Conservation (phyloP, 2,329 filamentous ascomycete species). For the Apiospora kogelbergensis region DNA sequence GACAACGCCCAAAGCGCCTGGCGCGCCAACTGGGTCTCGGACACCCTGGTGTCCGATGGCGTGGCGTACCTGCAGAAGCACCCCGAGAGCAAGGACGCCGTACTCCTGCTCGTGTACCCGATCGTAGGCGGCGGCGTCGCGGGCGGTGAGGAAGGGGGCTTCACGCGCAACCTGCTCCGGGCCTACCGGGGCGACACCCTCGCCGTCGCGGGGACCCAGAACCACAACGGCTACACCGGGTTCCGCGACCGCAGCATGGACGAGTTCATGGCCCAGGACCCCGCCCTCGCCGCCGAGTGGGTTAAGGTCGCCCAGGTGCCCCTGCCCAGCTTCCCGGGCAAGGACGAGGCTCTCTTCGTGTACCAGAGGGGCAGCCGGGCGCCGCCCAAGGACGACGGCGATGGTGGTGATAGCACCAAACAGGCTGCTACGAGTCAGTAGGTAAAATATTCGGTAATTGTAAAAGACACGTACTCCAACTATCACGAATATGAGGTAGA, state of each 20-base stretch:
- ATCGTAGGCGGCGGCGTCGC: conserved; percentile 65
- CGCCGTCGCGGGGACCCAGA: conserved; percentile 74
- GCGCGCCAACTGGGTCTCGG: conserved; percentile 66
- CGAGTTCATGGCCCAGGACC: conserved; percentile 61
- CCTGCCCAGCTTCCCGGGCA: conserved; percentile 72
- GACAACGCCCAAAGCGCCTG: conserved; percentile 70
- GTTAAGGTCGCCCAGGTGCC: conserved; percentile 62
- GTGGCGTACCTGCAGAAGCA: conserved; percentile 54
- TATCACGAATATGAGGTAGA: background rate
- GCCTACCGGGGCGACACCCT: conserved; percentile 64
- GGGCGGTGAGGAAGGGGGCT: conserved; percentile 62
- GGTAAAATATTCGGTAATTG: too few species aligned
- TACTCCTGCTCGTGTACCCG: conserved; percentile 72
- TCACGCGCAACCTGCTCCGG: conserved; percentile 61
- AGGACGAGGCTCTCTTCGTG: conserved; percentile 73
- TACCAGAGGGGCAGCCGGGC: conserved; percentile 53
- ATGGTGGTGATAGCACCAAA: background rate
- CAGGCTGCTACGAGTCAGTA: background rate
- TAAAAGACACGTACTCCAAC: background rate
- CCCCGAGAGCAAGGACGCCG: conserved; percentile 49
- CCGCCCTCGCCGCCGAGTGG: conserved; percentile 47
- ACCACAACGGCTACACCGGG: conserved; percentile 71
- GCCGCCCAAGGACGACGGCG: conserved; percentile 13
- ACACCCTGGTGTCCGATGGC: conserved; percentile 65
- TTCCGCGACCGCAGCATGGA: conserved; percentile 65